Conservation (phyloP, 805 yeast species). For the Huiozyma naganishii region DNA sequence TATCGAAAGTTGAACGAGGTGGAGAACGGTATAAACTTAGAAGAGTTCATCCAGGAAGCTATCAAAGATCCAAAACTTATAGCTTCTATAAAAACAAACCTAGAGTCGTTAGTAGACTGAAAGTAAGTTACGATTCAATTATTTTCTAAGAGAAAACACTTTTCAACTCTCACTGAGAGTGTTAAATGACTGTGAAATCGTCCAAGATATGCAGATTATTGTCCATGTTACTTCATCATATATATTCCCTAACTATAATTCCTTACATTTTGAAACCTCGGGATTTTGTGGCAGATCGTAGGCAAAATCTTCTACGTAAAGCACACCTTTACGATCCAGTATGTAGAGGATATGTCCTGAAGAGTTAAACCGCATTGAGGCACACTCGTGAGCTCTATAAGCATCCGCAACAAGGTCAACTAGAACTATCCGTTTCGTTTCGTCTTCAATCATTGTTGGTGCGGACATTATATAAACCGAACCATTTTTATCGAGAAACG, state of each 20-base stretch:
- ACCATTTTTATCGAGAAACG: conserved; percentile 72
- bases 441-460: conserved; percentile 46
- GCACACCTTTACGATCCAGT: conserved; percentile 71
- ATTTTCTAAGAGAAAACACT: not conserved
- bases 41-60: conserved; percentile 11
- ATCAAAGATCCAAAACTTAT: conserved; percentile 6
- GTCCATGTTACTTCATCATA: not conserved
- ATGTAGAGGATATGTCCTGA: conserved; percentile 73
- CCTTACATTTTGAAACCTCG: conserved; percentile 57
- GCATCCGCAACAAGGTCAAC: conserved; percentile 77
- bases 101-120: not conserved
- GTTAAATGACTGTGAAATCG: not conserved
- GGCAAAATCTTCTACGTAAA: conserved; percentile 77
- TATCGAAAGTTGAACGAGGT: conserved; percentile 14
- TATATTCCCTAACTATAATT: conserved; percentile 21
- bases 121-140: not conserved
- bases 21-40: conserved; percentile 12
- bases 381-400: conserved; percentile 61
- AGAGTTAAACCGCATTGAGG: conserved; percentile 61
- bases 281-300: conserved; percentile 69
- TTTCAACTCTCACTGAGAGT: not conserved
- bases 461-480: conserved; percentile 57
- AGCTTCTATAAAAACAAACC: conserved; percentile 7
- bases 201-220: too few relatives aligned
- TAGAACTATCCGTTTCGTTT: conserved; percentile 37